These are phyloP conservation scores for Schoenoplectus triqueter DNA, from an alignment of 202 grass and related monocot species.

Conservation along the genomic window DNA sequence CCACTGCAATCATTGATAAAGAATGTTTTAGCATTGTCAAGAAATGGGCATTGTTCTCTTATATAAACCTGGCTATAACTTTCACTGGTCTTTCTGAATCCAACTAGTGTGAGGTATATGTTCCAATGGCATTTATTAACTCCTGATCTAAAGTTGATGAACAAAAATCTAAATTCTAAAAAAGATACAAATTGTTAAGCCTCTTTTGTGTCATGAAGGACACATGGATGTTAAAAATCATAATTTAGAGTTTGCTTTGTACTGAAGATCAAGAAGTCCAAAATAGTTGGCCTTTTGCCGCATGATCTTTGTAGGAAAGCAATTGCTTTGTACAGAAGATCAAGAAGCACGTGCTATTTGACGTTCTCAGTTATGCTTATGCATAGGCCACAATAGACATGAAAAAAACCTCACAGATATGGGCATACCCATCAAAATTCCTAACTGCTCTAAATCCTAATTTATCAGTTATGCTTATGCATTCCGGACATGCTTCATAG, in stretches of 20 bases:
- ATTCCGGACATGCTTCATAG: too few relatives aligned
- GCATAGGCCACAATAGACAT: neutral
- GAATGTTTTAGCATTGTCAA: slow-evolving; percentile 20
- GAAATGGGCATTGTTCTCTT: neutral
- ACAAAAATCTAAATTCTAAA: slow-evolving; percentile 6
- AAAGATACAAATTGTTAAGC: neutral
- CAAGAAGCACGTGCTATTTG: too few relatives aligned
- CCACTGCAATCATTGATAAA: slow-evolving; percentile 63
- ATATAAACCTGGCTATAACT: neutral
- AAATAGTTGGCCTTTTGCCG: neutral
- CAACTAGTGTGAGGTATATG: neutral
- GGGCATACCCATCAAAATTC: neutral
- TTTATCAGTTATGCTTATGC: neutral
- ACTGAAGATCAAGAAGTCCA: neutral
- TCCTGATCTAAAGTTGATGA: neutral
- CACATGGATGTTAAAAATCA: slow-evolving; percentile 11
- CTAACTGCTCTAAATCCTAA: neutral
- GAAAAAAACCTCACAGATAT: neutral
- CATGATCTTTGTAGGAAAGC: neutral
- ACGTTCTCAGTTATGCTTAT: too few relatives aligned
- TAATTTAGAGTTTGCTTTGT: neutral
- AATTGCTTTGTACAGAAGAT: neutral
- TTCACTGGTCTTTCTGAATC: slow-evolving; percentile 8
- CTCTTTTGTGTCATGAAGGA: neutral
- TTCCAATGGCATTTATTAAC: slow-evolving; percentile 12